Percentiles rank a stretch among this genome's conserved stretches.
phyloP scores from a whole-genome alignment of 2,329 filamentous ascomycete genomes.

The Aspergillus phoenicis region DNA sequence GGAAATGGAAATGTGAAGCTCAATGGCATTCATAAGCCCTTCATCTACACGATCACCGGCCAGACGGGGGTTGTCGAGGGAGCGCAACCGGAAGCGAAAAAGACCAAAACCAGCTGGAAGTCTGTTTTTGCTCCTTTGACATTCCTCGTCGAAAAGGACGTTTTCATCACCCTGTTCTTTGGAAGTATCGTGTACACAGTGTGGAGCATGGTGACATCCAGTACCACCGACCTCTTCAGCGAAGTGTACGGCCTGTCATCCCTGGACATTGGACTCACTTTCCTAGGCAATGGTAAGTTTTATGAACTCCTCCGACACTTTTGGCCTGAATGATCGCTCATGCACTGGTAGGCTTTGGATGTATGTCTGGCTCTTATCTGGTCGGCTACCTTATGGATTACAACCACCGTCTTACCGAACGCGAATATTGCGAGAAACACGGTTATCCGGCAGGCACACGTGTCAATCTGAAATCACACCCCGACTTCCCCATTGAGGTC shows the following conservation, averaged over 20 bases:
- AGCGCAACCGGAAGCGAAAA: slow-evolving; percentile 26
- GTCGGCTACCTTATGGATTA: slow-evolving; percentile 35
- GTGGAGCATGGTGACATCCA: slow-evolving; percentile 54
- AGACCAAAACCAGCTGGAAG: slow-evolving; percentile 23
- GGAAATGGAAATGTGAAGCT: slow-evolving; percentile 45
- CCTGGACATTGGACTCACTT: slow-evolving; percentile 47
- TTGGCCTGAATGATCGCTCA: background rate
- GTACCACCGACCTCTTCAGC: slow-evolving; percentile 44
- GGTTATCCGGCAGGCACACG: slow-evolving; percentile 7
- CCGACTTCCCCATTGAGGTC: slow-evolving; percentile 48
- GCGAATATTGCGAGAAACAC: slow-evolving; percentile 17
- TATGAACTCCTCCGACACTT: background rate
- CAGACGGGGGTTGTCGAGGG: slow-evolving; percentile 16
- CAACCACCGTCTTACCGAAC: slow-evolving; percentile 39
- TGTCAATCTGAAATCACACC: slow-evolving; percentile 29
- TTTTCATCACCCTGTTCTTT: slow-evolving; percentile 48
- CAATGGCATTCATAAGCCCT: slow-evolving; percentile 44
- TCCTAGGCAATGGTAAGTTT: slow-evolving; percentile 42
- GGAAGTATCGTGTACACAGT: slow-evolving; percentile 50
- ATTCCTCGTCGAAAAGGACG: slow-evolving; percentile 51
- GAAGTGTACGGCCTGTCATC: slow-evolving; percentile 32
- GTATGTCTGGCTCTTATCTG: slow-evolving; percentile 8
- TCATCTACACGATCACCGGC: slow-evolving; percentile 34
- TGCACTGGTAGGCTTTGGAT: slow-evolving; percentile 5
- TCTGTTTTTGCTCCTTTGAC: slow-evolving; percentile 39